Conservation (phyloP, 202 grass and related monocot genomes). For the Setaria viridis region DNA sequence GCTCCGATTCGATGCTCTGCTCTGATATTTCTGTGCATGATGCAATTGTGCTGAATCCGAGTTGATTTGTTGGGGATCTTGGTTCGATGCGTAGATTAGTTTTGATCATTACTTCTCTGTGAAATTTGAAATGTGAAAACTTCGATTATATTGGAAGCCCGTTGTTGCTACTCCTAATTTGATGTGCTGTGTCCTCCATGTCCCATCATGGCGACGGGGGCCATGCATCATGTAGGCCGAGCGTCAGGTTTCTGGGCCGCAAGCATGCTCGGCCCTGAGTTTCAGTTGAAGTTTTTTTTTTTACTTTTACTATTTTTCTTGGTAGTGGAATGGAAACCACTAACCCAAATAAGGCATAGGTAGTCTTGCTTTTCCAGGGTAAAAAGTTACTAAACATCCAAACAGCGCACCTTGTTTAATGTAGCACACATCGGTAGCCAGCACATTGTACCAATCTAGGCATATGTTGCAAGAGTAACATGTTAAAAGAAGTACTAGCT, state of each 20-base stretch:
- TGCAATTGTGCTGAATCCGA: neutral
- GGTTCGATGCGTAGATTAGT: neutral
- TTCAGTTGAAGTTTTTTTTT: neutral
- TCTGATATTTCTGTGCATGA: neutral
- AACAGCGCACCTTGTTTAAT: neutral
- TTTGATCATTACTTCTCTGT: neutral
- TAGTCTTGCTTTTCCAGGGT: neutral
- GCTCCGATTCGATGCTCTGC: neutral
- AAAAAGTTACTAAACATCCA: neutral
- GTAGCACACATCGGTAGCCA: neutral
- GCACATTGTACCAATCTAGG: neutral
- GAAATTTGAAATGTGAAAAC: neutral
- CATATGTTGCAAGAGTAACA: neutral
- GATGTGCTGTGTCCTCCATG: too few relatives aligned
- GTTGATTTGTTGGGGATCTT: neutral
- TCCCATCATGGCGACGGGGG: neutral
- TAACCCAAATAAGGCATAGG: neutral
- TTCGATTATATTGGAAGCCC: neutral
- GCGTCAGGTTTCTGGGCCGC: neutral
- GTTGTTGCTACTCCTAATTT: neutral
- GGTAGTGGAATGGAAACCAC: neutral
- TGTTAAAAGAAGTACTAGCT: slow-evolving; percentile 1
- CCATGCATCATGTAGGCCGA: neutral
- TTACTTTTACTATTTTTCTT: neutral
- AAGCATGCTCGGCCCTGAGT: neutral